Conservation (phyloP, 2,329 filamentous ascomycete genomes). For the Fusarium sp. region DNA sequence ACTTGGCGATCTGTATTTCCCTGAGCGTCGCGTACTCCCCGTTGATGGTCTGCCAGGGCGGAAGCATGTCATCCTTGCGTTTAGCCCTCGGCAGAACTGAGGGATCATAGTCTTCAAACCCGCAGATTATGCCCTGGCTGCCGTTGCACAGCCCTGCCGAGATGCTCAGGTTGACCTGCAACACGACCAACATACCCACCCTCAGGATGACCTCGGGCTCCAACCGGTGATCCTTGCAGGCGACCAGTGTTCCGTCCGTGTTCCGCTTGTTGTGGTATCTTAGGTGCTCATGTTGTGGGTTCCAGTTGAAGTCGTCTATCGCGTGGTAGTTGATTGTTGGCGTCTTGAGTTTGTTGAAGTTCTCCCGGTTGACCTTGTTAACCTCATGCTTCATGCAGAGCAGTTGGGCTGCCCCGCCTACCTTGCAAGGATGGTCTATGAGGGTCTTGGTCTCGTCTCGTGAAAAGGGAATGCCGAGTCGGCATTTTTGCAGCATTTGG, state of each 20-base stretch:
- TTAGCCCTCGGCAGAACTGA: background rate
- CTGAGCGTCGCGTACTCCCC: constrained; percentile 15
- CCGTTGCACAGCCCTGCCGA: constrained; percentile 36
- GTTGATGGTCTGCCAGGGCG: background rate
- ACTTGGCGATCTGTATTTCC: constrained; percentile 14
- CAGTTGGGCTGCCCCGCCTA: constrained; percentile 39
- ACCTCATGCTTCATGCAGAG: constrained; percentile 25
- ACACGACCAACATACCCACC: constrained; percentile 35
- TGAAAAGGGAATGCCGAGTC: constrained; percentile 57
- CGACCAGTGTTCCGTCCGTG: background rate
- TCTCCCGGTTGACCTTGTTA: background rate
- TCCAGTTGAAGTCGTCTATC: constrained; percentile 23
- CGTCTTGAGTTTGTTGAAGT: constrained; percentile 24
- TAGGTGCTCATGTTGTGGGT: background rate
- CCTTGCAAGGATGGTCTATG: constrained; percentile 58
- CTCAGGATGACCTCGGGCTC: constrained; percentile 25
- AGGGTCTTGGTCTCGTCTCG: constrained; percentile 55
- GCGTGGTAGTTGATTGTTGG: constrained; percentile 5
- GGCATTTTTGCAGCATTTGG: constrained; percentile 65
- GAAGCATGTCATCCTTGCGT: background rate
- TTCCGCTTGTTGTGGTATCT: background rate
- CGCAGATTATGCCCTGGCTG: constrained; percentile 40
- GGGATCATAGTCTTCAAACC: background rate
- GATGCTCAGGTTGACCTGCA: constrained; percentile 40
- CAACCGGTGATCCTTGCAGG: background rate